phyloP scores from a whole-genome alignment of 371 early-diverging fungal species.

The Mortierella sp. region DNA sequence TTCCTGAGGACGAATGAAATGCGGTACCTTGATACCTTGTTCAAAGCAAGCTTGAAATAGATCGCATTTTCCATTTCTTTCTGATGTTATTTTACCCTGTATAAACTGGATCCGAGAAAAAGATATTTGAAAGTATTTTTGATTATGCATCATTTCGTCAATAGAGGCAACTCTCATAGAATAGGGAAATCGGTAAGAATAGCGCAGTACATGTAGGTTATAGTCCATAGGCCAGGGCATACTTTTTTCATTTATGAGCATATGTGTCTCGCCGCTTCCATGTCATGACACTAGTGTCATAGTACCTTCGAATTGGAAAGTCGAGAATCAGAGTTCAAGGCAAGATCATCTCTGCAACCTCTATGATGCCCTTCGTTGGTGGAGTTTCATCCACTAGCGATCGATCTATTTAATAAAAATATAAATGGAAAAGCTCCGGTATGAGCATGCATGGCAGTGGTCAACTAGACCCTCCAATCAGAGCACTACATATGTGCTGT shows the following conservation, averaged over 20 bases:
- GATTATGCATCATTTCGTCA: background rate
- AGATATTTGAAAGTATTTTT: background rate
- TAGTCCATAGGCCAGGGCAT: background rate
- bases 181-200: too few species aligned
- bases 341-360: conserved; percentile 7
- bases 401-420: background rate
- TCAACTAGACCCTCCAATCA: background rate
- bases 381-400: background rate
- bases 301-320: background rate
- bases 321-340: conserved; percentile 1
- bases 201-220: too few species aligned
- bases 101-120: too few species aligned
- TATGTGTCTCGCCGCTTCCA: background rate
- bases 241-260: background rate
- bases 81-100: too few species aligned
- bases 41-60: too few species aligned
- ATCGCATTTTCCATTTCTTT: too few species aligned
- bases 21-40: background rate
- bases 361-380: background rate
- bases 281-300: background rate
- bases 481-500: background rate
- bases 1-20: background rate
- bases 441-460: background rate
- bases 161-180: too few species aligned
- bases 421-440: background rate